Evolutionary conservation across 345 rosid species (phyloP).

Genomic region (Eucalyptus tenuipes): DNA sequence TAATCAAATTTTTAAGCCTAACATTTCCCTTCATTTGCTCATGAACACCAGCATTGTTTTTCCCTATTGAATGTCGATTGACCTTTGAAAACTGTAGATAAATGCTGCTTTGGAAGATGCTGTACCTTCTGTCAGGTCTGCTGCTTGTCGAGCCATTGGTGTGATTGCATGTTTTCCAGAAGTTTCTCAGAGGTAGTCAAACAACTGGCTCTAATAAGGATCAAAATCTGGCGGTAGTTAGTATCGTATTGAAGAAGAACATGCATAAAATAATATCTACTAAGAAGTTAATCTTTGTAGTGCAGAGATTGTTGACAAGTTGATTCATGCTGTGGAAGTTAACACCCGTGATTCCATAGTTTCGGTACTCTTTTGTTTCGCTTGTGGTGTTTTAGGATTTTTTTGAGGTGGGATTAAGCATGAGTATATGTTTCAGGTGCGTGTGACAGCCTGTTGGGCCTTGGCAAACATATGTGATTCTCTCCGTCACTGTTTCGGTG

Average conservation of each 20-base stretch:
- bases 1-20: neutral
- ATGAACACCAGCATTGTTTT: neutral
- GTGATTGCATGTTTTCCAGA: conserved; percentile 77
- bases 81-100: conserved; percentile 26
- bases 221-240: neutral
- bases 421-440: conserved; percentile 43
- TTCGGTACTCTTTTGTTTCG: conserved; percentile 34
- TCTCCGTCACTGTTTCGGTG: conserved; percentile 38
- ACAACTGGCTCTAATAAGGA: neutral
- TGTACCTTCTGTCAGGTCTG: conserved; percentile 78
- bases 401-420: conserved; percentile 1
- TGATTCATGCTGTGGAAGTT: conserved; percentile 62
- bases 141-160: conserved; percentile 96
- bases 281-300: conserved; percentile 38
- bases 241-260: neutral
- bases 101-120: conserved; percentile 55
- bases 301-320: conserved; percentile 61
- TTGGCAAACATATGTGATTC: conserved; percentile 89
- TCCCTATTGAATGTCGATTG: neutral
- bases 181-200: conserved; percentile 47
- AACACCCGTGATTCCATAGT: conserved; percentile 58
- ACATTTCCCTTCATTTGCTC: neutral
- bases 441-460: conserved; percentile 91
- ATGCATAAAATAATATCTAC: conserved; percentile 9
- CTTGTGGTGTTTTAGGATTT: neutral